Evolutionary conservation across 2,329 filamentous ascomycete genomes (phyloP).

Genomic region (Colletotrichum chrysophilum): DNA sequence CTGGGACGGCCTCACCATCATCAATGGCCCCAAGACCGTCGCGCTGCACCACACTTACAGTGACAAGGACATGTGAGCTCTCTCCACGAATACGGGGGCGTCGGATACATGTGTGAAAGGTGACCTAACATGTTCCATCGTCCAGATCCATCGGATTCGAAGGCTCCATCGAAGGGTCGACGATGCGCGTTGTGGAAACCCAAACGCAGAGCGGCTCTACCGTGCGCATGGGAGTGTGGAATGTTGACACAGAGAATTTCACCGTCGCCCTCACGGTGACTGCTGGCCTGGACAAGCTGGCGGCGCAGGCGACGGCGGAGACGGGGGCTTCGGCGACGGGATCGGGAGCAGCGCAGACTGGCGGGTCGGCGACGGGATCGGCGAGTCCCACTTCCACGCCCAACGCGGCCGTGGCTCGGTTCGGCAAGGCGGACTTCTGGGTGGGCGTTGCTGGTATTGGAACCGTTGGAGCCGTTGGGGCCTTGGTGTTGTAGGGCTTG

Average conservation of each 20-base stretch:
- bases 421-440: constrained; percentile 38
- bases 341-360: not conserved
- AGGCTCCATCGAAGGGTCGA: not conserved
- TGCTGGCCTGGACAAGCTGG: constrained; percentile 41
- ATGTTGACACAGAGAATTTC: not conserved
- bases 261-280: constrained; percentile 40
- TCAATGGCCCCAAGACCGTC: constrained; percentile 33
- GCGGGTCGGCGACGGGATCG: not conserved
- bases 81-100: not conserved
- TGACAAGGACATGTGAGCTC: not conserved
- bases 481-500: not conserved
- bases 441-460: constrained; percentile 36
- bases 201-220: not conserved
- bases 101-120: not conserved
- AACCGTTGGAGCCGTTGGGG: constrained; percentile 26
- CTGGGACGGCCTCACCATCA: constrained; percentile 26
- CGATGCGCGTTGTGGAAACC: not conserved
- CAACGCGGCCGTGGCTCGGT: constrained; percentile 33
- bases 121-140: not conserved
- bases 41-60: constrained; percentile 10
- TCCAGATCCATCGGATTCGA: not conserved
- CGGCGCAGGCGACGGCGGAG: constrained; percentile 8
- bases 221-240: not conserved
- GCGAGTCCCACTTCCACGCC: constrained; percentile 20
- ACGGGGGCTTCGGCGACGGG: not conserved